Conservation (phyloP, 306 rosid genomes). For the Inga leiocalycina region DNA sequence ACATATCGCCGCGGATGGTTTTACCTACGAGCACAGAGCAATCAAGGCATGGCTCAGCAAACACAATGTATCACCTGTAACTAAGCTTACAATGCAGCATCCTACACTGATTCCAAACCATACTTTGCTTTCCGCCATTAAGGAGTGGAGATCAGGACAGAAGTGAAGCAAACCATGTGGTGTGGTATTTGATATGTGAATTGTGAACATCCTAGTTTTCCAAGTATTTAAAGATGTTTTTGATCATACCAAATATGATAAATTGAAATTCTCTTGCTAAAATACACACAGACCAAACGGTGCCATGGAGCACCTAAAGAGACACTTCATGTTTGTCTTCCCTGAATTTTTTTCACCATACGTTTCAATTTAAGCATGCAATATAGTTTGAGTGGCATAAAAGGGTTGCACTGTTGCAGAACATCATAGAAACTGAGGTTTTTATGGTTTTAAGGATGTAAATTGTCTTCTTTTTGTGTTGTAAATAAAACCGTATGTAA, state of each 20-base stretch:
- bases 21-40: slow-evolving; percentile 80
- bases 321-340: not conserved
- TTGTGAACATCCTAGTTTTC: not conserved
- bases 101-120: slow-evolving; percentile 70
- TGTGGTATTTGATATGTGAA: not conserved
- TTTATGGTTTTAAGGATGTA: not conserved
- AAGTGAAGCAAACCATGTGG: slow-evolving; percentile 10
- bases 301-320: not conserved
- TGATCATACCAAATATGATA: not conserved
- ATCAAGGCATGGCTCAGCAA: slow-evolving; percentile 89
- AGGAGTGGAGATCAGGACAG: slow-evolving; percentile 76
- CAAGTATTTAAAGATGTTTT: not conserved
- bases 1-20: slow-evolving; percentile 85
- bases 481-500: slow-evolving; percentile 14
- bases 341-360: slow-evolving; percentile 13
- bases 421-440: slow-evolving; percentile 8
- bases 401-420: slow-evolving; percentile 19
- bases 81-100: slow-evolving; percentile 65
- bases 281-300: not conserved
- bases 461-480: not conserved
- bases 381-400: slow-evolving; percentile 22
- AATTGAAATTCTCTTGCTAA: not conserved
- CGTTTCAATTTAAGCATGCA: slow-evolving; percentile 9
- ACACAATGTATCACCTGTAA: slow-evolving; percentile 75
- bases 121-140: slow-evolving; percentile 81